A percentile compares a stretch with the other conserved stretches of the same genome.
phyloP scores from a whole-genome alignment of 305 asterid species.

The Fraxinus dipetala region DNA sequence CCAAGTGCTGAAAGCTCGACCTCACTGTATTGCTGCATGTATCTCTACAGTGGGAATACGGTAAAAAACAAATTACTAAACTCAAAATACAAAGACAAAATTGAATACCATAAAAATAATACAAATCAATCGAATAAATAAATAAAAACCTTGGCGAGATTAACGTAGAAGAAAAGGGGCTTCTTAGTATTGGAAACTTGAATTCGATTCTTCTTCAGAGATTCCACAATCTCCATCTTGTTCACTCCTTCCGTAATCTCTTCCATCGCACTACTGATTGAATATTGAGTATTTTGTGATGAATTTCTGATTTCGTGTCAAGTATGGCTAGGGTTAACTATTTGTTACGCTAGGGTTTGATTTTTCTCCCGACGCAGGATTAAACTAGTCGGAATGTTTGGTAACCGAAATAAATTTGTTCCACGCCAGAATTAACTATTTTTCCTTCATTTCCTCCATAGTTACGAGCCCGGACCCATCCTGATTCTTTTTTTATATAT shows the following conservation, averaged over 20 bases:
- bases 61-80: slow-evolving; percentile 20
- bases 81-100: background rate
- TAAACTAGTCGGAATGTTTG: background rate
- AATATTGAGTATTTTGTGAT: background rate
- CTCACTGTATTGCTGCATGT: slow-evolving; percentile 58
- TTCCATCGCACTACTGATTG: slow-evolving; percentile 37
- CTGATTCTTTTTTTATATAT: background rate
- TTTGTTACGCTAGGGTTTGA: slow-evolving; percentile 35
- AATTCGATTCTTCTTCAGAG: slow-evolving; percentile 59
- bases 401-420: background rate
- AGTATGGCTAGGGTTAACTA: slow-evolving; percentile 15
- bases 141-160: slow-evolving; percentile 56
- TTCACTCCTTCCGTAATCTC: slow-evolving; percentile 56
- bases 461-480: background rate
- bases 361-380: background rate
- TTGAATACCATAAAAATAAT: background rate
- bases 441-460: background rate
- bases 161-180: slow-evolving; percentile 71
- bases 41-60: slow-evolving; percentile 36
- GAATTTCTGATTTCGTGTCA: background rate
- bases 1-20: slow-evolving; percentile 75
- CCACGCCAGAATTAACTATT: background rate
- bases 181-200: slow-evolving; percentile 70
- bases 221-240: slow-evolving; percentile 44
- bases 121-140: background rate